Percentiles rank a stretch among this genome's conserved stretches.
Conservation (phyloP, 176 grass and related monocot genomes). For the Tillandsia fasciculata region DNA sequence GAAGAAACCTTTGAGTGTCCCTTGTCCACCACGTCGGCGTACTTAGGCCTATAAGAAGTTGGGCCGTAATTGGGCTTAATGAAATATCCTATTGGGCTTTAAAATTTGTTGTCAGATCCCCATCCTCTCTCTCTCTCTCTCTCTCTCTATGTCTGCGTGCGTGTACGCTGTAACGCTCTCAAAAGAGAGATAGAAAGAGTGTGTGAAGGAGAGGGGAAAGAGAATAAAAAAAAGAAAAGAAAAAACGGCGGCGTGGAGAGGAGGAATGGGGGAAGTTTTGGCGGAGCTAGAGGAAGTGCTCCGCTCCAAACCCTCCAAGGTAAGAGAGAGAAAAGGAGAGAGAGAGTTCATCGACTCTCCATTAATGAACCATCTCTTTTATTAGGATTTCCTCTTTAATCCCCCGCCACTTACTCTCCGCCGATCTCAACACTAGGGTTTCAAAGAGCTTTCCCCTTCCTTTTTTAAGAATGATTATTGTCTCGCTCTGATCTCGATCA, state of each 20-base stretch:
- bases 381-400: background rate
- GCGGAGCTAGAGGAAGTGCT: constrained; percentile 17
- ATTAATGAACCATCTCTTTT: background rate
- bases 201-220: background rate
- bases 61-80: background rate
- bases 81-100: background rate
- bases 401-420: background rate
- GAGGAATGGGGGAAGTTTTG: background rate
- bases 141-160: too few relatives aligned
- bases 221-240: background rate
- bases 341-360: background rate
- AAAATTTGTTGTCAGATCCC: background rate
- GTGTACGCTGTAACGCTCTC: too few relatives aligned
- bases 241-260: background rate
- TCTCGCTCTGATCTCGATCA: too few relatives aligned
- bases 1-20: too few relatives aligned
- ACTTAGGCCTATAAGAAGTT: too few relatives aligned
- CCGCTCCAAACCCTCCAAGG: constrained; percentile 8
- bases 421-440: constrained; percentile 1
- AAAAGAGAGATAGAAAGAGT: background rate
- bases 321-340: background rate
- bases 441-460: background rate
- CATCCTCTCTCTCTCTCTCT: too few relatives aligned
- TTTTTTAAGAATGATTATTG: background rate
- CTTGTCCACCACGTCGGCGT: too few relatives aligned